A percentile compares a stretch with the other conserved stretches of the same genome.
Conservation (phyloP, 2,329 filamentous ascomycete genomes). For the Dactylonectria macrodidyma region DNA sequence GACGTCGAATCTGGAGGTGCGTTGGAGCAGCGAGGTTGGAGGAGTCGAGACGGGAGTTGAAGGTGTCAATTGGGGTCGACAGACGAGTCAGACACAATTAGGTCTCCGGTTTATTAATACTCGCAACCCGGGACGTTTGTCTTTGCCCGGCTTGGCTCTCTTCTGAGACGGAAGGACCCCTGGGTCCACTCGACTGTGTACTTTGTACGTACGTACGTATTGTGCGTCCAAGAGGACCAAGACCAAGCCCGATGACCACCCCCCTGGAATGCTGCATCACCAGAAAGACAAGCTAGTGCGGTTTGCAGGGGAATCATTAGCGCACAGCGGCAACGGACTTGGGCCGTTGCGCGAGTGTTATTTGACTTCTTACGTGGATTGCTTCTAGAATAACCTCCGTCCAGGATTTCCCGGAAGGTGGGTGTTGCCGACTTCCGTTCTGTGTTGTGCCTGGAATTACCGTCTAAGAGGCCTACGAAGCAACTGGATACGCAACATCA, state of each 20-base stretch:
- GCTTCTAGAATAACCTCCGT: not conserved
- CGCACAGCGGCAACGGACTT: not conserved
- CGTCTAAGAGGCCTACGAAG: not conserved
- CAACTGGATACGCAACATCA: not conserved
- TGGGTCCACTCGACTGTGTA: not conserved
- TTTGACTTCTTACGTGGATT: not conserved
- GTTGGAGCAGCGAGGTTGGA: not conserved
- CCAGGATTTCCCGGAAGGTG: not conserved
- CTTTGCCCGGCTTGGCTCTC: not conserved
- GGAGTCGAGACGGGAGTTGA: not conserved
- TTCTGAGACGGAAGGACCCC: not conserved
- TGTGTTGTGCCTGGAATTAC: not conserved
- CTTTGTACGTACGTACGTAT: too few relatives aligned
- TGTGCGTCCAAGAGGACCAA: not conserved
- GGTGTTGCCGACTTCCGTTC: not conserved
- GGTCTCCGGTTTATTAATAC: slow-evolving; percentile 10
- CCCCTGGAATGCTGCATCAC: not conserved
- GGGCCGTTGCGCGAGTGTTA: not conserved
- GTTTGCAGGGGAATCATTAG: not conserved
- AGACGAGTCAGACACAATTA: not conserved
- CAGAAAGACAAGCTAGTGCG: not conserved
- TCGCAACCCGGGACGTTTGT: slow-evolving; percentile 7
- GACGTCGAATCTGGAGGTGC: not conserved
- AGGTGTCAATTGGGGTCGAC: not conserved
- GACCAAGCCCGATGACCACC: not conserved